Percentiles rank a stretch among this genome's conserved stretches.
These are phyloP conservation scores for Pyrenochaeta sp. DNA, from an alignment of 2,329 filamentous ascomycete genomes.

Conservation along the genomic window DNA sequence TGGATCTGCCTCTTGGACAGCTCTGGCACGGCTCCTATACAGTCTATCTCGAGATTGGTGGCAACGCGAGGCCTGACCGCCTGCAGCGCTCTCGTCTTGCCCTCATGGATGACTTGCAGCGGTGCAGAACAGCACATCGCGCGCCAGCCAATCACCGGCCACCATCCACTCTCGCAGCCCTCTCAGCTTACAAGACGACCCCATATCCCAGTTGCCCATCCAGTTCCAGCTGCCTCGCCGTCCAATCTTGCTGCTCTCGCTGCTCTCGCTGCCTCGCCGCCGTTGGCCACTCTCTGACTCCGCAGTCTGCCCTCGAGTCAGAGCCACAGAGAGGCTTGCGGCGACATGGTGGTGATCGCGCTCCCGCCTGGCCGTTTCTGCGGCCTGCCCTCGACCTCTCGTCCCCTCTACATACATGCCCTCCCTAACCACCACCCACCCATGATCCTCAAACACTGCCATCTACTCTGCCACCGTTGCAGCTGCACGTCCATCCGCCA, in stretches of 20 bases:
- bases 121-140: slow-evolving; percentile 29
- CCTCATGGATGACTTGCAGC: slow-evolving; percentile 29
- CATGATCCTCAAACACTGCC: slow-evolving; percentile 5
- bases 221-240: too few relatives aligned
- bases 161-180: slow-evolving; percentile 5
- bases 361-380: slow-evolving; percentile 26
- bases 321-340: too few relatives aligned
- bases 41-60: slow-evolving; percentile 11
- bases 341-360: too few relatives aligned
- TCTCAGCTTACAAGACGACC: slow-evolving; percentile 17
- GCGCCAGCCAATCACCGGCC: slow-evolving; percentile 19
- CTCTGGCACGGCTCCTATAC: background rate
- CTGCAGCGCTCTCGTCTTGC: slow-evolving; percentile 5
- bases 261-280: slow-evolving; percentile 4
- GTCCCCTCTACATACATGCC: too few relatives aligned
- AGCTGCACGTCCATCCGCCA: slow-evolving; percentile 4
- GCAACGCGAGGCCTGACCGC: slow-evolving; percentile 23
- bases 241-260: too few relatives aligned
- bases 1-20: too few relatives aligned
- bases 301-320: slow-evolving; percentile 10
- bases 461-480: slow-evolving; percentile 14
- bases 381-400: slow-evolving; percentile 25
- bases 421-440: slow-evolving; percentile 7
- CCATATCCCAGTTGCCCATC: background rate
- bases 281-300: slow-evolving; percentile 12